Conservation (phyloP, 148 eudicot genomes). For the Fallopia convolvulus region DNA sequence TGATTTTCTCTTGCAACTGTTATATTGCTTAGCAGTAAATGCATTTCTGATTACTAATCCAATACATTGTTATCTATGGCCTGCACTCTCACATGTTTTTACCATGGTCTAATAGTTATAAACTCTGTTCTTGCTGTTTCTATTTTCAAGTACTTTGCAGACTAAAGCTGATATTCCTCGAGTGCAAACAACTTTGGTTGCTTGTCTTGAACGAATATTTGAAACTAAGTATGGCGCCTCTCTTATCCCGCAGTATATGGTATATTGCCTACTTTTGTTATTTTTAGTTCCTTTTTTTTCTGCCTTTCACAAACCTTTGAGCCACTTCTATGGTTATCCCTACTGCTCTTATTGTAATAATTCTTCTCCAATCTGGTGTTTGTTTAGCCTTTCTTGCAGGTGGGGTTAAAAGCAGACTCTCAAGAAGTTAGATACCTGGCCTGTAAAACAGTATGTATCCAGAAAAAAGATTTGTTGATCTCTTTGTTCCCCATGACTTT, state of each 20-base stretch:
- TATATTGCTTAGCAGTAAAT: not conserved
- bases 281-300: not conserved
- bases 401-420: slow-evolving; percentile 78
- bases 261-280: slow-evolving; percentile 15
- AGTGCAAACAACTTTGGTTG: slow-evolving; percentile 59
- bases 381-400: slow-evolving; percentile 71
- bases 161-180: slow-evolving; percentile 60
- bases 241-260: slow-evolving; percentile 86
- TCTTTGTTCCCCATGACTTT: not conserved
- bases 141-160: slow-evolving; percentile 64
- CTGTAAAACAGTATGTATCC: slow-evolving; percentile 65
- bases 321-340: not conserved
- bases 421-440: slow-evolving; percentile 65
- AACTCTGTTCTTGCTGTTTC: not conserved
- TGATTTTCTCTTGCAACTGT: not conserved
- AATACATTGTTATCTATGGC: not conserved
- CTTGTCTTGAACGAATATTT: slow-evolving; percentile 74
- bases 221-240: slow-evolving; percentile 71
- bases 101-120: not conserved
- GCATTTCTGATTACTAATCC: not conserved
- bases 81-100: not conserved
- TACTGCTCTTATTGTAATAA: slow-evolving; percentile 9
- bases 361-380: slow-evolving; percentile 9
- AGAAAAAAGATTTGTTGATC: not conserved
- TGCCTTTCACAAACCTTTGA: not conserved